A percentile compares a stretch with the other conserved stretches of the same genome.
These are phyloP conservation scores for Heliamphora exappendiculata DNA, from an alignment of 148 eudicot genomes.

Conservation along the genomic window DNA sequence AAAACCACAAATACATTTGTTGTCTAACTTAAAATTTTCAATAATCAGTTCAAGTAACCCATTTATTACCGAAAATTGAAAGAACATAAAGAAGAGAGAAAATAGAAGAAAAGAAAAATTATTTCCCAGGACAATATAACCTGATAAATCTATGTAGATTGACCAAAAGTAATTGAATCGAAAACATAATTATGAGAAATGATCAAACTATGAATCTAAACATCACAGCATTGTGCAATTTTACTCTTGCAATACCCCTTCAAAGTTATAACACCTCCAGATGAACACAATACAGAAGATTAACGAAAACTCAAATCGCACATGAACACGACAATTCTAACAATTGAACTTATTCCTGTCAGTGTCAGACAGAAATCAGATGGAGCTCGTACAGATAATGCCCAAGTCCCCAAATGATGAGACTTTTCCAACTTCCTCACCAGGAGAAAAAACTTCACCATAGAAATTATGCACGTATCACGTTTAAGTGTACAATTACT, in stretches of 20 bases:
- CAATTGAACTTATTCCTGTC: too few species aligned
- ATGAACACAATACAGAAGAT: slow-evolving; percentile 1
- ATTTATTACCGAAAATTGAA: neutral
- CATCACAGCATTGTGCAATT: neutral
- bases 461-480: too few species aligned
- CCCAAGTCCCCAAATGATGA: too few species aligned
- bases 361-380: too few species aligned
- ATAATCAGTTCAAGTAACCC: neutral
- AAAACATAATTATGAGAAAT: neutral
- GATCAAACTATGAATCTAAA: neutral
- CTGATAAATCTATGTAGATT: neutral
- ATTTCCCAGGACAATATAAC: neutral
- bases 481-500: too few species aligned
- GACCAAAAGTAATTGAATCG: neutral
- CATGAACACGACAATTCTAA: neutral
- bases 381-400: too few species aligned
- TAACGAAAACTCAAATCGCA: neutral
- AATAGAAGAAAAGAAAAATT: neutral
- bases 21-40: neutral
- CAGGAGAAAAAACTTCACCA: too few species aligned
- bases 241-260: neutral
- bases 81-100: neutral
- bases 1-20: neutral
- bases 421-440: too few species aligned
- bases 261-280: neutral